These are phyloP conservation scores for Phylloporus scabripes DNA, from an alignment of 768 basidiomycete genomes.

Conservation along the genomic window DNA sequence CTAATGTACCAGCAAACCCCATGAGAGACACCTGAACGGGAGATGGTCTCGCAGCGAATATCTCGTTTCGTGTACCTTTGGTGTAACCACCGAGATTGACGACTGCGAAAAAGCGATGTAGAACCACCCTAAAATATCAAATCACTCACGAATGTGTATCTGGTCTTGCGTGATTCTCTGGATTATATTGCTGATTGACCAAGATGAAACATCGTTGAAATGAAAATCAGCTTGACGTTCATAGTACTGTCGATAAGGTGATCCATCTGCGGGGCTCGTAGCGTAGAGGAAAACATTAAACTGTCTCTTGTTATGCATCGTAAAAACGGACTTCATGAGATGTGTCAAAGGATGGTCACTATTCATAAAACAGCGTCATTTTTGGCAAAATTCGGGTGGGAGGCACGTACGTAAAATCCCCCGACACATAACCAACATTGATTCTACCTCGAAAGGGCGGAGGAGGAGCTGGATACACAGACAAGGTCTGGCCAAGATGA, in stretches of 20 bases:
- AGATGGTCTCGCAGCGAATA: slow-evolving; percentile 45
- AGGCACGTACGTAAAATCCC: slow-evolving; percentile 39
- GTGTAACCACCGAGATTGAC: slow-evolving; percentile 47
- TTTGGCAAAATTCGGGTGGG: not conserved
- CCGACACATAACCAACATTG: slow-evolving; percentile 46
- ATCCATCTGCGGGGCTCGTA: slow-evolving; percentile 43
- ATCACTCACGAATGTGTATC: slow-evolving; percentile 41
- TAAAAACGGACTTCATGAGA: slow-evolving; percentile 48
- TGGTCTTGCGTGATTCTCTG: slow-evolving; percentile 37
- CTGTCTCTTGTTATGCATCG: slow-evolving; percentile 34
- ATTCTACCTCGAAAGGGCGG: slow-evolving; percentile 37
- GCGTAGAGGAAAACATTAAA: slow-evolving; percentile 46
- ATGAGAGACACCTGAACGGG: slow-evolving; percentile 47
- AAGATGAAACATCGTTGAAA: slow-evolving; percentile 40
- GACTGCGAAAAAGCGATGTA: slow-evolving; percentile 24
- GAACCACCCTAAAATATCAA: not conserved
- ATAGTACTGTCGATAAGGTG: slow-evolving; percentile 39
- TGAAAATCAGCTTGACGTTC: slow-evolving; percentile 33
- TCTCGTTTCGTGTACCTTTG: slow-evolving; percentile 47
- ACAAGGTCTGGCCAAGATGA: slow-evolving; percentile 22
- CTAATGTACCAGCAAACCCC: slow-evolving; percentile 48
- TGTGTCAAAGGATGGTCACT: slow-evolving; percentile 50
- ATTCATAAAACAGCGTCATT: not conserved
- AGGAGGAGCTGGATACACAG: slow-evolving; percentile 38
- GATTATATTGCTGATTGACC: slow-evolving; percentile 33